Percentiles rank a stretch among this genome's conserved stretches.
Evolutionary conservation across 2,329 filamentous ascomycete genomes (phyloP).

Genomic region (Penicillium polonicum): DNA sequence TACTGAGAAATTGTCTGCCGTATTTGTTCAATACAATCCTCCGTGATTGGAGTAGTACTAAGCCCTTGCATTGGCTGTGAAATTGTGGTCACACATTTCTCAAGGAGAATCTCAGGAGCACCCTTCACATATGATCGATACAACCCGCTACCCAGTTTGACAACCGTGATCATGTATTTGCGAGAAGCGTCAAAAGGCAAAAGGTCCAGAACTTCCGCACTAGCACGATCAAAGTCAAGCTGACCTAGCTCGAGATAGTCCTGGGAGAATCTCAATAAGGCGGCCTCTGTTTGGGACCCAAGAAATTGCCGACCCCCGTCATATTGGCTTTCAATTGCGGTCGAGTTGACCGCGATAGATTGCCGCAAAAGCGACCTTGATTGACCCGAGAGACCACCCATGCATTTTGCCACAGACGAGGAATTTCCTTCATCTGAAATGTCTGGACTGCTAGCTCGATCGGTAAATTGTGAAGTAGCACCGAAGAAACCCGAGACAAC

Average conservation of each 20-base stretch:
- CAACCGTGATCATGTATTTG: conserved; percentile 58
- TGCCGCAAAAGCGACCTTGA: conserved; percentile 27
- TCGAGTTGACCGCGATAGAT: conserved; percentile 53
- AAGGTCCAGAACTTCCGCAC: conserved; percentile 61
- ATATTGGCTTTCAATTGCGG: conserved; percentile 69
- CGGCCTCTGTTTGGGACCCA: conserved; percentile 73
- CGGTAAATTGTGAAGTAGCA: conserved; percentile 10
- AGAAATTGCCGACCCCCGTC: conserved; percentile 64
- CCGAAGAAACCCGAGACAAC: conserved; percentile 70
- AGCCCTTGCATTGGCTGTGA: conserved; percentile 11
- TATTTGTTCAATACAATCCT: conserved; percentile 21
- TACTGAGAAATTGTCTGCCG: conserved; percentile 35
- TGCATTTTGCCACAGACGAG: neutral
- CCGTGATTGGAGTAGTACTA: neutral
- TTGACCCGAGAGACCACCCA: neutral
- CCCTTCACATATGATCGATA: conserved; percentile 47
- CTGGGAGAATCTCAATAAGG: conserved; percentile 64
- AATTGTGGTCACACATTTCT: conserved; percentile 27
- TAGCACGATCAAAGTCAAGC: conserved; percentile 59
- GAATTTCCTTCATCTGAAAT: neutral
- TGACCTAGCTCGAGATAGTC: conserved; percentile 62
- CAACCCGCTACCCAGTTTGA: conserved; percentile 32
- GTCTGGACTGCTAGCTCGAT: neutral
- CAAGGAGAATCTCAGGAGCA: conserved; percentile 44
- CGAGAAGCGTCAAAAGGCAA: conserved; percentile 71